Evolutionary conservation across 305 asterid genomes (phyloP).

Genomic region (Ruellia speciosa): DNA sequence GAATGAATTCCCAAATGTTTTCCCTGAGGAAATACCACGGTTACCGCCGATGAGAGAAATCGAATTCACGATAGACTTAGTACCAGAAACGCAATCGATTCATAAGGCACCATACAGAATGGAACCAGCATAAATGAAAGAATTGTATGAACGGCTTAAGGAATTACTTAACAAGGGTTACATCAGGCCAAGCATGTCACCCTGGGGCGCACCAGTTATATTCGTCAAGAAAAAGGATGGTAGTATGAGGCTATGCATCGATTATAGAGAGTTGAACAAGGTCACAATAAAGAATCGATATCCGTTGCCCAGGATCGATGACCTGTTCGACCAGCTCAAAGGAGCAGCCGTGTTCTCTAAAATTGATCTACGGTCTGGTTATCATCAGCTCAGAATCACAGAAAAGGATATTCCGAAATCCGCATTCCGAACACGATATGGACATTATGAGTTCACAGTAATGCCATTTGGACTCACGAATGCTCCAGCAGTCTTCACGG

Average conservation of each 20-base stretch:
- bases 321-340: neutral
- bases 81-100: neutral
- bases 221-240: conserved; percentile 2
- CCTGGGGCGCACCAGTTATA: too few species aligned
- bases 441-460: neutral
- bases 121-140: neutral
- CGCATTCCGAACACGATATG: neutral
- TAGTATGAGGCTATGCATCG: neutral
- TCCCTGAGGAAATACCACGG: too few species aligned
- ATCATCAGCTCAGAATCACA: neutral
- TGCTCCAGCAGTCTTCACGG: neutral
- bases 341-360: neutral
- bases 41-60: neutral
- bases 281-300: neutral
- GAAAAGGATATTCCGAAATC: neutral
- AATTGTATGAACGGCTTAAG: neutral
- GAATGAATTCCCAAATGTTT: neutral
- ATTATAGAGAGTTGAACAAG: neutral
- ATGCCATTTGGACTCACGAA: neutral
- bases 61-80: neutral
- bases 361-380: neutral
- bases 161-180: neutral
- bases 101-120: neutral
- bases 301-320: conserved; percentile 1
- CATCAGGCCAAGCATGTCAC: too few species aligned